Conservation (phyloP, 495 filamentous ascomycete species). For the Glutinoglossum americanum region DNA sequence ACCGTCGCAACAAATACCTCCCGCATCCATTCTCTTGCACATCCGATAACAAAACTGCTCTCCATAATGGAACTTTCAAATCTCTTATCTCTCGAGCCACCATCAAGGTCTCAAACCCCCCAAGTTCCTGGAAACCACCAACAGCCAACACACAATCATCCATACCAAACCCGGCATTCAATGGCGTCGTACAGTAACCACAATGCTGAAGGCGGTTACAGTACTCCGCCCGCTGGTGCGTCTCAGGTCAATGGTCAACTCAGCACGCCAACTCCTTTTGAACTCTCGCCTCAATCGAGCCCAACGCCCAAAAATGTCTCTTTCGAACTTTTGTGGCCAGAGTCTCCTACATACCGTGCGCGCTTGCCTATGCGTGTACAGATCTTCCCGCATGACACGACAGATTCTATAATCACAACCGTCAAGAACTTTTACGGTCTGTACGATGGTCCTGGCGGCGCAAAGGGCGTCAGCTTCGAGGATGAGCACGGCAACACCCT, state of each 20-base stretch:
- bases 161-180: constrained; percentile 18
- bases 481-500: constrained; percentile 67
- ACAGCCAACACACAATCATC: constrained; percentile 22
- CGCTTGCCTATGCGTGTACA: constrained; percentile 78
- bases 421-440: constrained; percentile 96
- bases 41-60: constrained; percentile 3
- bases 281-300: constrained; percentile 24
- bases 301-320: constrained; percentile 51
- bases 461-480: constrained; percentile 73
- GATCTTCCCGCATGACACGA: constrained; percentile 82
- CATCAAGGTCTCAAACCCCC: constrained; percentile 3
- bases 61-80: constrained; percentile 22
- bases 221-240: constrained; percentile 5
- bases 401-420: constrained; percentile 85
- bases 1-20: background rate
- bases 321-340: constrained; percentile 65
- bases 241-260: background rate
- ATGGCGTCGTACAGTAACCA: constrained; percentile 15
- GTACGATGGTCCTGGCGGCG: constrained; percentile 40
- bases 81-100: constrained; percentile 19
- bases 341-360: constrained; percentile 48
- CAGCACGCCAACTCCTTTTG: constrained; percentile 11
- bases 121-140: background rate
- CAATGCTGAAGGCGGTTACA: constrained; percentile 4
- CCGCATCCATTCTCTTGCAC: constrained; percentile 1